A percentile compares a stretch with the other conserved stretches of the same genome.
Conservation (phyloP, 768 basidiomycete genomes). For the Tulasnella sp. region DNA sequence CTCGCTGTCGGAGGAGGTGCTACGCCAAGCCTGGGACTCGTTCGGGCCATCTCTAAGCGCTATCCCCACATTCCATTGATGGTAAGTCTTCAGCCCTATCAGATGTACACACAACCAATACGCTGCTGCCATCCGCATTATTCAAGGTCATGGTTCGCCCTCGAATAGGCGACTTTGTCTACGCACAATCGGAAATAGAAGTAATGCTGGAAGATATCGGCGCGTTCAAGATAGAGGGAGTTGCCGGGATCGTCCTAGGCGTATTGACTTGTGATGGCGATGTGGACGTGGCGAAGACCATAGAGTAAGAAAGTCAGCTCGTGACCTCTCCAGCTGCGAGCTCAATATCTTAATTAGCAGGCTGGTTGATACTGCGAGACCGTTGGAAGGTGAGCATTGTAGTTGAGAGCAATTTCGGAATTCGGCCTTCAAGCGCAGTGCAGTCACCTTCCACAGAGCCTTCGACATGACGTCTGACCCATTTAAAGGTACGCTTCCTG, state of each 20-base stretch:
- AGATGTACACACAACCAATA: not conserved
- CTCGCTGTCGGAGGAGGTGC: conserved; percentile 67
- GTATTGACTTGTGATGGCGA: conserved; percentile 20
- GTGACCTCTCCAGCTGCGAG: not conserved
- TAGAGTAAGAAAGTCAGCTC: conserved; percentile 34
- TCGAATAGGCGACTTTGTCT: conserved; percentile 68
- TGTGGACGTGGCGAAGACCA: conserved; percentile 46
- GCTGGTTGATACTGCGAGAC: conserved; percentile 45
- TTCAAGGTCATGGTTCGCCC: conserved; percentile 70
- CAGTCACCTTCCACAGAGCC: conserved; percentile 72
- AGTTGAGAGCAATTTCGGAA: not conserved
- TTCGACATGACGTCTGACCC: conserved; percentile 60
- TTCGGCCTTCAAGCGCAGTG: not conserved
- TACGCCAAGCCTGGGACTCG: conserved; percentile 69
- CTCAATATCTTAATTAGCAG: conserved; percentile 26
- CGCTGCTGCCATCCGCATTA: not conserved
- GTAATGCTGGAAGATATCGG: conserved; percentile 73
- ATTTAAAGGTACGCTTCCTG: conserved; percentile 35
- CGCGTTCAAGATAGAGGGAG: conserved; percentile 45
- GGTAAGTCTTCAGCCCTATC: conserved; percentile 35
- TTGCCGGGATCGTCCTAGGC: conserved; percentile 27
- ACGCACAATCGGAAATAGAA: conserved; percentile 50
- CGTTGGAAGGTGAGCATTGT: conserved; percentile 44
- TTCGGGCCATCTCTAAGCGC: conserved; percentile 44
- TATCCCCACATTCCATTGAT: conserved; percentile 50